These are phyloP conservation scores for Escovopsis weberi DNA, from an alignment of 2,329 filamentous ascomycete species.

Conservation along the genomic window DNA sequence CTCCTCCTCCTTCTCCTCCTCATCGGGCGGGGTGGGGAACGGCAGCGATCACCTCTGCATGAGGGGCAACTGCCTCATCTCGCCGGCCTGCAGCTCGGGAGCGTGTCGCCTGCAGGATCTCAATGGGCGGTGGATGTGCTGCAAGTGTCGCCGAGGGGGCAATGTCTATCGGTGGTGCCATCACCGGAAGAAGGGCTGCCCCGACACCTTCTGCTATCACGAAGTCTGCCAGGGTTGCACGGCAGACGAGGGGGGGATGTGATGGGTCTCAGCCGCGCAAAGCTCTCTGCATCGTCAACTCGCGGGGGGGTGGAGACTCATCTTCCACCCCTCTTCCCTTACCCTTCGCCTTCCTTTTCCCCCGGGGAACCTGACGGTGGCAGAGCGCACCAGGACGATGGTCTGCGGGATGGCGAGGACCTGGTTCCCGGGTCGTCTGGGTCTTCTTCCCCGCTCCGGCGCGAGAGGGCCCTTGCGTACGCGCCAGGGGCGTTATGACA, in stretches of 20 bases:
- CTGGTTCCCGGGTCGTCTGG: too few species aligned
- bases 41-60: slow-evolving; percentile 29
- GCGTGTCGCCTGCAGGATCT: slow-evolving; percentile 34
- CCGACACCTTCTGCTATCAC: slow-evolving; percentile 39
- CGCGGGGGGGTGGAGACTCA: slow-evolving; percentile 7
- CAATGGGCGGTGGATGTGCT: slow-evolving; percentile 34
- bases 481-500: too few species aligned
- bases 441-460: too few species aligned
- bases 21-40: slow-evolving; percentile 4
- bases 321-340: too few species aligned
- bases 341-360: too few species aligned
- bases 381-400: too few species aligned
- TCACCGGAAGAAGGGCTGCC: slow-evolving; percentile 29
- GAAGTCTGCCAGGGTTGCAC: slow-evolving; percentile 30
- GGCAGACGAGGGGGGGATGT: slow-evolving; percentile 13
- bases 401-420: too few species aligned
- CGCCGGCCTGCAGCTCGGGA: slow-evolving; percentile 31
- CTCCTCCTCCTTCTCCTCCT: too few species aligned
- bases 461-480: too few species aligned
- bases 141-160: slow-evolving; percentile 30
- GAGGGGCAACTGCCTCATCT: slow-evolving; percentile 29
- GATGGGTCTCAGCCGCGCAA: neutral
- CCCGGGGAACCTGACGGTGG: too few species aligned
- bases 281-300: neutral
- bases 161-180: slow-evolving; percentile 32